Base-by-base conservation (phyloP, 176 grass and related monocot species). In the Avena insularis region DNA sequence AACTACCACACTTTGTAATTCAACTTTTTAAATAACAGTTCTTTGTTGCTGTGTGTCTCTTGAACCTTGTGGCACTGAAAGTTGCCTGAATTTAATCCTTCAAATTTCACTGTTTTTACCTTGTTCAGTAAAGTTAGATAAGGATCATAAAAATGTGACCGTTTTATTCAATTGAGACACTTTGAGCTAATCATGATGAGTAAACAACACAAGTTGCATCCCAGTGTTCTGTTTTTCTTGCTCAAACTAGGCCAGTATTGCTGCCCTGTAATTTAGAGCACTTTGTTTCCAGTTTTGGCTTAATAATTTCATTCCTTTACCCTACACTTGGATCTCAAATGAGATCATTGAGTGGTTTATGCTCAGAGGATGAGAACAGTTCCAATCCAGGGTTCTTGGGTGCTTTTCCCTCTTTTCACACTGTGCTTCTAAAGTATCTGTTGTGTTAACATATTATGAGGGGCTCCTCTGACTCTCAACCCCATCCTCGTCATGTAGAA, bases 31-130 rank as follows among this genome's bases (percentile, higher is more conserved):
- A 20, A 27, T 9, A 14, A 14, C n/a, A 74, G 17, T 74, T 74
- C 21, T 48, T 49, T 49, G 0, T 15, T 75, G 46, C 1, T 75
- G 21, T 48, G 9, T 43, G 40, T 8, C 40, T 8, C 40, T 43
- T 43, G 40, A 48, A 48, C 46, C 46, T 48, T 11, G 4, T 71
- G 15, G 31, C 46, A 51, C 9, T 66, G 23, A 75, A 57, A 10
- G 23, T 76, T 60, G 21, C 35, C 23, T 21, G 57, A 89, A 89
- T 57, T 66, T 82, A 49, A 17, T 71, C 48, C 19, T 56, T 12
- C 16, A 40, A 53, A 68, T 50, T 38, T 84, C 55, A 45, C 5
- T 3, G 12, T 8, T 66, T 53, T 19, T 79, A 79, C 73, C 15
- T 78, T 77, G n/a, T n/a, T 83, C 19, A 12, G 23, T 29, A 51